These are phyloP conservation scores for Paracoccidioides lutzii DNA, from an alignment of 2,329 filamentous ascomycete species.

Conservation along the genomic window DNA sequence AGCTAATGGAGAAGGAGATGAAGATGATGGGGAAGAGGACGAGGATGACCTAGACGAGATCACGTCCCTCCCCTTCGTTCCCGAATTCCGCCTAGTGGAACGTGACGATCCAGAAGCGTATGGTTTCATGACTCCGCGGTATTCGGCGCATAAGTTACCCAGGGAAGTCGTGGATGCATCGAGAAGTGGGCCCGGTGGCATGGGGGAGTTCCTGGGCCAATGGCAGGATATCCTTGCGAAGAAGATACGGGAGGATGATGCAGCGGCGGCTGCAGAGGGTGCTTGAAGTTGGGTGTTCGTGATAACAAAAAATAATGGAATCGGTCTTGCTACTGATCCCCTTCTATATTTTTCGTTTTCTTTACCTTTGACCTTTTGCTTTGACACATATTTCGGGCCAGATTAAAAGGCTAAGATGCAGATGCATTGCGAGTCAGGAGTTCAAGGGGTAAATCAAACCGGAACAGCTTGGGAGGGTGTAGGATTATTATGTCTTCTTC, in stretches of 20 bases:
- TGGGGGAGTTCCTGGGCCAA: slow-evolving; percentile 66
- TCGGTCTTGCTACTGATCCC: not conserved
- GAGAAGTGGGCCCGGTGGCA: slow-evolving; percentile 54
- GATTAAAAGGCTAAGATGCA: not conserved
- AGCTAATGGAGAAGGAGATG: slow-evolving; percentile 12
- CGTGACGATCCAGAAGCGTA: slow-evolving; percentile 81
- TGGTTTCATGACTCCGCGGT: slow-evolving; percentile 71
- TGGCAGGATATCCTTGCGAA: slow-evolving; percentile 51
- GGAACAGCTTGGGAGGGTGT: not conserved
- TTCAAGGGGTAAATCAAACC: not conserved
- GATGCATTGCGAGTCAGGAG: not conserved
- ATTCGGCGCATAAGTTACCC: slow-evolving; percentile 89
- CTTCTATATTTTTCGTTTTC: not conserved
- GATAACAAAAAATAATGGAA: not conserved
- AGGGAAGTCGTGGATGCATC: slow-evolving; percentile 73
- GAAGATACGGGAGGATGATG: slow-evolving; percentile 28
- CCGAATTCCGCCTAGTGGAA: slow-evolving; percentile 71
- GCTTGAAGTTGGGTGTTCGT: not conserved
- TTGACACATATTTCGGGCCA: not conserved
- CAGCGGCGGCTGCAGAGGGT: slow-evolving; percentile 9
- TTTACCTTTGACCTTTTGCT: not conserved
- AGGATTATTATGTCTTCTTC: not conserved
- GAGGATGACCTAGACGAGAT: slow-evolving; percentile 35
- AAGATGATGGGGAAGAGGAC: slow-evolving; percentile 21
- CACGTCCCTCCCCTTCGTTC: slow-evolving; percentile 46